Percentiles rank a stretch among this genome's conserved stretches.
phyloP scores from a whole-genome alignment of 2,329 filamentous ascomycete species.

The Penicillium sp. region DNA sequence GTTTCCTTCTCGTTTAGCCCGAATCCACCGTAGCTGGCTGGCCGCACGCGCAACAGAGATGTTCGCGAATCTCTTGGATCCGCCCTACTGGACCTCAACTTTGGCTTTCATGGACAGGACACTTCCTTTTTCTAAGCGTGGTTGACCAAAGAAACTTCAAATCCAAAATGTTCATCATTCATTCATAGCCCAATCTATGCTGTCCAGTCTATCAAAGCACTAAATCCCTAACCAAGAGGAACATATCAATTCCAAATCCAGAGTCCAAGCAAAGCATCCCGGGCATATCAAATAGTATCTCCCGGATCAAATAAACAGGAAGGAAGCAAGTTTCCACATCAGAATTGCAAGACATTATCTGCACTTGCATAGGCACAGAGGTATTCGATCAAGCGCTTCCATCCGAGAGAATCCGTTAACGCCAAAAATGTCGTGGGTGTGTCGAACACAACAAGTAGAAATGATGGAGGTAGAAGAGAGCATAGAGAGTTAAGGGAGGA shows the following conservation, averaged over 20 bases:
- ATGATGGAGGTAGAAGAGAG: constrained; percentile 5
- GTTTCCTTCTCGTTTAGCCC: no score
- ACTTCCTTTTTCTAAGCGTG: no score
- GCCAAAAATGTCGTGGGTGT: constrained; percentile 7
- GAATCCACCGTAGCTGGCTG: no score
- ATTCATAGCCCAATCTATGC: constrained; percentile 15
- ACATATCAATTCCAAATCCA: neutral
- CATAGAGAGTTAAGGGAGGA: neutral
- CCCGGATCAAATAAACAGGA: neutral
- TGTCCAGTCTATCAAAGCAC: neutral
- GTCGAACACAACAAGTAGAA: neutral
- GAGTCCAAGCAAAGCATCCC: neutral
- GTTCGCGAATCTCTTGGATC: no score
- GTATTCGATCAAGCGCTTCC: constrained; percentile 10
- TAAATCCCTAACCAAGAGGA: constrained; percentile 1
- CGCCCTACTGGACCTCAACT: no score
- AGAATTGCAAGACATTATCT: neutral
- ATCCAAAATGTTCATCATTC: constrained; percentile 11
- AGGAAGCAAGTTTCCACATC: neutral
- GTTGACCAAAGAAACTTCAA: no score
- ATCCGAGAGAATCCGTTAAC: constrained; percentile 8
- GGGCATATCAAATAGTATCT: neutral
- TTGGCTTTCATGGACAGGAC: no score
- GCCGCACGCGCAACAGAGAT: no score
- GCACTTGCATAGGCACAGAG: constrained; percentile 2